phyloP scores from a whole-genome alignment of 306 rosid species.

The Cucurbita ficifolia region DNA sequence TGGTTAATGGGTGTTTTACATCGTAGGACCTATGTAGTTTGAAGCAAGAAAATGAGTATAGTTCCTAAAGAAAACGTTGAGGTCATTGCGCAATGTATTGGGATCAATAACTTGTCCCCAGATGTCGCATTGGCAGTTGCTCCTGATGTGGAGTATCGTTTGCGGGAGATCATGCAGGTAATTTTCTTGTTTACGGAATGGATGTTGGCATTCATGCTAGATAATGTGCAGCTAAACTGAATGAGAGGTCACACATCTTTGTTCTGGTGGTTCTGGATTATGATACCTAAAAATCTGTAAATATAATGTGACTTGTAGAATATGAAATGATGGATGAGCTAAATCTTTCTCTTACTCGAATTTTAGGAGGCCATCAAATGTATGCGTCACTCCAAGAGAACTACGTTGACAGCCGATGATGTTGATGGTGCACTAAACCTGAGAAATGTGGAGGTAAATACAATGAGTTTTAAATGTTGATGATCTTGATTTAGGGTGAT shows the following conservation, averaged over 20 bases:
- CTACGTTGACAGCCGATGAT: constrained; percentile 59
- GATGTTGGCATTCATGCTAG: background rate
- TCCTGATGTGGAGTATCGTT: constrained; percentile 82
- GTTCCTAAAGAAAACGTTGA: constrained; percentile 75
- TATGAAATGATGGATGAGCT: background rate
- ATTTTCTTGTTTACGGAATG: background rate
- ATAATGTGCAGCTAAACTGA: background rate
- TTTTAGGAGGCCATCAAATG: constrained; percentile 86
- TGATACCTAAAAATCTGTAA: background rate
- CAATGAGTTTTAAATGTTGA: background rate
- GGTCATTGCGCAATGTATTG: constrained; percentile 78
- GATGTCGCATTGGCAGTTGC: constrained; percentile 79
- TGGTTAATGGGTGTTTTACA: background rate
- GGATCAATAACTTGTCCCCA: constrained; percentile 61
- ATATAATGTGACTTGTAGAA: background rate
- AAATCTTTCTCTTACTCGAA: constrained; percentile 3
- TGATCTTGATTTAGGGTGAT: too few relatives aligned
- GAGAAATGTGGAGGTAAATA: constrained; percentile 69
- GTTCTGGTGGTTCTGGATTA: background rate
- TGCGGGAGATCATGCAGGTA: constrained; percentile 97
- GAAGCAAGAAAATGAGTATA: constrained; percentile 36
- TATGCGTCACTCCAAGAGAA: constrained; percentile 84
- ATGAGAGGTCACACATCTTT: background rate
- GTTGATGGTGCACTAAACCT: constrained; percentile 76
- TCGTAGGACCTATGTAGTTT: background rate